Base-by-base conservation (phyloP, 2,329 filamentous ascomycete genomes). In the Trichoderma breve region DNA sequence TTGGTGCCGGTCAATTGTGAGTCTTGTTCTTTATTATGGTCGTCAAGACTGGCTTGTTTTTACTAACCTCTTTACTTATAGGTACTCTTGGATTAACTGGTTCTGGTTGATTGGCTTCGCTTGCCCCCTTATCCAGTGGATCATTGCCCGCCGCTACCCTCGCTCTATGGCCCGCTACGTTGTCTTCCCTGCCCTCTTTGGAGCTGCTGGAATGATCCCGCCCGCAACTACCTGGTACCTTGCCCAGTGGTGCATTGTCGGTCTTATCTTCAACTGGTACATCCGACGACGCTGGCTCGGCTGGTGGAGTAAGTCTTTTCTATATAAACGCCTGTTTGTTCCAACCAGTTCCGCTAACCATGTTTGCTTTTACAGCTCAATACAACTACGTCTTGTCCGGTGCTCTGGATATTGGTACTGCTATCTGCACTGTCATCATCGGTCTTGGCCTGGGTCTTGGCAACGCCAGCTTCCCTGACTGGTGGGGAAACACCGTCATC, bases 351-450 rank as follows among this genome's bases (percentile, higher is more conserved):
- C 18, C 2, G 12, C 30, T 39, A 64, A 74, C 65, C 32, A 53
- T 36, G 6, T 28, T 18, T 8, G 7, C 14, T 1, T 15, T 47
- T 60, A 9, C 60, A 75, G 74, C 73, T 71, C 76, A 74, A 15
- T 90, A 89, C 81, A 90, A 89, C 79, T 90, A 89, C 72, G 83
- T 89, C 68, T 81, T 88, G 0, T 89, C 88, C 11, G 88, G 88
- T 0, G 87, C 86, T 3, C 82, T 90, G 53, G 88, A 89, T 66
- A 85, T 86, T 53, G 88, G 87, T n/a, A 84, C 89, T 1, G 86
- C 86, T 0, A 77, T 90, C n/a, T 85, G 86, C 34, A 85, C 89
- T 61, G 78, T 89, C 43, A 82, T 89, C 55, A 85, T 87, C 74
- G 77, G 76, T n/a, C 78, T 88, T 26, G 81, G 82, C 43, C 81